phyloP scores from a whole-genome alignment of 202 grass and related monocot genomes.

The Zizania palustris region DNA sequence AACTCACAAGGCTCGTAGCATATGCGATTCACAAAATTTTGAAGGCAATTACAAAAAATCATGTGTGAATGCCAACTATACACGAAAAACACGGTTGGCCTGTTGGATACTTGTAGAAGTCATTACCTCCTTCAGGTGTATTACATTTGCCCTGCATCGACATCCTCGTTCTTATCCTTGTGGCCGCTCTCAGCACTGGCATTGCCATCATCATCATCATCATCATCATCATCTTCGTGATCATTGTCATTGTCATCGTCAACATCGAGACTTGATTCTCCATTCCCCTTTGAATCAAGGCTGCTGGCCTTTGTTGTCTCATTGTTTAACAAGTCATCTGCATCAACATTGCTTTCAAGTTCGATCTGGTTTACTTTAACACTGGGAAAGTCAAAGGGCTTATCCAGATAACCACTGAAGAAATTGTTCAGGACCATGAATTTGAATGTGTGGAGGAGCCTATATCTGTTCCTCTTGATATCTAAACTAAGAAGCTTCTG shows the following conservation, averaged over 20 bases:
- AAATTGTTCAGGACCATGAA: conserved; percentile 89
- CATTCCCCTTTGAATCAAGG: conserved; percentile 30
- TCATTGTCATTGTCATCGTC: neutral
- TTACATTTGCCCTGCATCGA: conserved; percentile 1
- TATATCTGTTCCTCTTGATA: conserved; percentile 80
- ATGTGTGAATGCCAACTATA: neutral
- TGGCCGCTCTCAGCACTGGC: conserved; percentile 25
- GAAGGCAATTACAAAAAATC: neutral
- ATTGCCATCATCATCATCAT: conserved; percentile 15
- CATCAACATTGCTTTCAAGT: conserved; percentile 21
- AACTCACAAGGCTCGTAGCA: neutral
- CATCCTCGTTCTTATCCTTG: conserved; percentile 22
- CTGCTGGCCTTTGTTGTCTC: conserved; percentile 20
- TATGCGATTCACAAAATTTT: neutral
- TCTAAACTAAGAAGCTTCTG: conserved; percentile 82
- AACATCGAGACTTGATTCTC: conserved; percentile 7
- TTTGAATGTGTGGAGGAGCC: conserved; percentile 64
- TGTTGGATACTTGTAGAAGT: neutral
- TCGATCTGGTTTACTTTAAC: conserved; percentile 64
- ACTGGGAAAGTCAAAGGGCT: conserved; percentile 60
- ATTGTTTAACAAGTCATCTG: conserved; percentile 14
- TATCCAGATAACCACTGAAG: conserved; percentile 62
- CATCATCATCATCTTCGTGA: conserved; percentile 18
- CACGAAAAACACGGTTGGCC: neutral
- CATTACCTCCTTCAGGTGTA: neutral